These are phyloP conservation scores for Talaromyces proteolyticus DNA, from an alignment of 495 filamentous ascomycete genomes.

Conservation along the genomic window DNA sequence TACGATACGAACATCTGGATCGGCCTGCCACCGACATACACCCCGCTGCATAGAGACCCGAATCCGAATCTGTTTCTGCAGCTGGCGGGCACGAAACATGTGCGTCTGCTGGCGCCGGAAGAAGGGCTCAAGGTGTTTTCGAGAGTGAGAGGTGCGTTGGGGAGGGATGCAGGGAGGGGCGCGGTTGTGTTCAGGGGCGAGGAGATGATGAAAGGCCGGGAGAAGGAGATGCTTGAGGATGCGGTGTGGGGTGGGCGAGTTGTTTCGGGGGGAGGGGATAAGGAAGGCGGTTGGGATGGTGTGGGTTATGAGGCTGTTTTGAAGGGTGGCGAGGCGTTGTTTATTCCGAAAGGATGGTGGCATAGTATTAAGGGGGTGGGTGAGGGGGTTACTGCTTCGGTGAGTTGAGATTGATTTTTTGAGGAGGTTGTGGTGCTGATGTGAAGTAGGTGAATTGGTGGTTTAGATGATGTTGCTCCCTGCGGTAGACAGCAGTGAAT, in stretches of 20 bases:
- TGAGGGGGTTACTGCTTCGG: conserved; percentile 57
- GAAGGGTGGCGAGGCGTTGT: conserved; percentile 64
- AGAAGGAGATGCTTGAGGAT: conserved; percentile 58
- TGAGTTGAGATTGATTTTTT: conserved; percentile 29
- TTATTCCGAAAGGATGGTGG: conserved; percentile 94
- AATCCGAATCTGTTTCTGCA: conserved; percentile 94
- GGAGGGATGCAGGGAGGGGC: conserved; percentile 25
- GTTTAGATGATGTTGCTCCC: conserved; percentile 56
- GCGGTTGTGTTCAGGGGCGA: conserved; percentile 61
- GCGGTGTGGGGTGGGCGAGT: conserved; percentile 60
- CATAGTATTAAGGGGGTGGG: conserved; percentile 80
- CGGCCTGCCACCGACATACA: conserved; percentile 77
- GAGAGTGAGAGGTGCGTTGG: conserved; percentile 40
- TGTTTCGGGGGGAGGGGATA: conserved; percentile 6
- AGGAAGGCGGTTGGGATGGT: conserved; percentile 16
- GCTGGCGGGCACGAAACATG: conserved; percentile 63
- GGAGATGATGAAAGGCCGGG: conserved; percentile 88
- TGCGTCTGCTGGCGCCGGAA: conserved; percentile 62
- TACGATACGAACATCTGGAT: conserved; percentile 88
- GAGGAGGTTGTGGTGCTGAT: conserved; percentile 19
- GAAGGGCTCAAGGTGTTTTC: conserved; percentile 57
- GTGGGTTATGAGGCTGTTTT: conserved; percentile 54
- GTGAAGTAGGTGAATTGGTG: conserved; percentile 77
- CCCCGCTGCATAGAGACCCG: conserved; percentile 85
- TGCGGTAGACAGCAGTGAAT: too few relatives aligned